These are phyloP conservation scores for Esteya vermicola DNA, from an alignment of 2,329 filamentous ascomycete species.

Conservation along the genomic window DNA sequence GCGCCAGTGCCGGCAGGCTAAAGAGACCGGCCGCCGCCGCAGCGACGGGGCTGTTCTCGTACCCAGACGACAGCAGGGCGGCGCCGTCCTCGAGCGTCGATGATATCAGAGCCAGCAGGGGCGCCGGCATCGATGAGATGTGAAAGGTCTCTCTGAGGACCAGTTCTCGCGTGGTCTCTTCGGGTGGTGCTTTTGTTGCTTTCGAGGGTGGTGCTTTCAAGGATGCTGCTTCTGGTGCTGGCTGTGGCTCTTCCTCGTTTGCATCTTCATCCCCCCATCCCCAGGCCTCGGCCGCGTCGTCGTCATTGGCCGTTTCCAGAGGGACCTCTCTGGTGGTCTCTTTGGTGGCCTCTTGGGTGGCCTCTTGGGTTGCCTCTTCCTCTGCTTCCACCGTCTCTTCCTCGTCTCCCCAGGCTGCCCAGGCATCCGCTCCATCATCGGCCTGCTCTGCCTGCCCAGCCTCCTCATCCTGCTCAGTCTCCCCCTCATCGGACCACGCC, in stretches of 20 bases:
- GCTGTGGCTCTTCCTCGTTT: constrained; percentile 12
- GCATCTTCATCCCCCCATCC: constrained; percentile 54
- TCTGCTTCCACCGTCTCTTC: not conserved
- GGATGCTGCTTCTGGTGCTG: constrained; percentile 10
- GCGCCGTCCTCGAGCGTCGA: constrained; percentile 46
- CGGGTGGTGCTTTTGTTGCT: not conserved
- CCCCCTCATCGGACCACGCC: constrained; percentile 62
- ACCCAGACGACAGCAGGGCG: constrained; percentile 38
- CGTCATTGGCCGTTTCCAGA: constrained; percentile 15
- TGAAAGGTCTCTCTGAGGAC: constrained; percentile 75
- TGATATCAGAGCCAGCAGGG: constrained; percentile 54
- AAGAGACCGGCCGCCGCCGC: constrained; percentile 58
- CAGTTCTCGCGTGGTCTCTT: constrained; percentile 42
- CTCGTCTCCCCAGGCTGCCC: constrained; percentile 19
- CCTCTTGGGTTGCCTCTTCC: not conserved
- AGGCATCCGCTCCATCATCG: constrained; percentile 23
- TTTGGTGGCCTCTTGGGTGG: not conserved
- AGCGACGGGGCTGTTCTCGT: constrained; percentile 42
- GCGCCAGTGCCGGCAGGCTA: constrained; percentile 52
- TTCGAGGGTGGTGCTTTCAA: too few species aligned
- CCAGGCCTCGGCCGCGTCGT: constrained; percentile 55
- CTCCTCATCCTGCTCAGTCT: constrained; percentile 16
- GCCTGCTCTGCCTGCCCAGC: constrained; percentile 11
- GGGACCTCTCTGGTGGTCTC: not conserved
- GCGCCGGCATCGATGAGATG: constrained; percentile 75